phyloP scores from a whole-genome alignment of 208 protist species.

The Balamuthia mandrillaris region DNA sequence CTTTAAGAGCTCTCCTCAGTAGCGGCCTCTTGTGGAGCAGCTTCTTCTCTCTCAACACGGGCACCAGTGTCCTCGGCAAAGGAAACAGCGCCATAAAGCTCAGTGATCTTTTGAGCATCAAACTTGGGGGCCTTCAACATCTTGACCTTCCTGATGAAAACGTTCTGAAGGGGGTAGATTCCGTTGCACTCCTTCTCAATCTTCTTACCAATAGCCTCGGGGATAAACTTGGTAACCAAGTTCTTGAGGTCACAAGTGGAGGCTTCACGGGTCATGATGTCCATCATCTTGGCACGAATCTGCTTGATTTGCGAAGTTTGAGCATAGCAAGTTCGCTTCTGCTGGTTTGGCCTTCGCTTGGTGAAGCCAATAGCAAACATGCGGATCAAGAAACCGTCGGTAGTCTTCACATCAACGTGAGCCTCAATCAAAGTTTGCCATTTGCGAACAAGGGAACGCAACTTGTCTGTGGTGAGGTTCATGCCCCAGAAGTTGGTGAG shows the following conservation, averaged over 20 bases:
- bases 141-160: conserved; percentile 97
- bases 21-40: neutral
- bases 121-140: conserved; percentile 94
- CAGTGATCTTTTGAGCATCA: conserved; percentile 85
- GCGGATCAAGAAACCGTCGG: conserved; percentile 93
- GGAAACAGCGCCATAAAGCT: conserved; percentile 72
- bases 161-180: conserved; percentile 96
- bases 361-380: conserved; percentile 98
- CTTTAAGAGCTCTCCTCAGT: too few relatives aligned
- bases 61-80: conserved; percentile 6
- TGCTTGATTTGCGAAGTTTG: conserved; percentile 88
- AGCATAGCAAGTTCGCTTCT: conserved; percentile 91
- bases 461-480: conserved; percentile 96
- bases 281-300: conserved; percentile 91
- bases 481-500: conserved; percentile 98
- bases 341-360: conserved; percentile 78
- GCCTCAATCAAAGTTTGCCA: conserved; percentile 97
- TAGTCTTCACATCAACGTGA: conserved; percentile 89
- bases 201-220: conserved; percentile 89
- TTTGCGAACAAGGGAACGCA: conserved; percentile 95
- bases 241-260: conserved; percentile 84
- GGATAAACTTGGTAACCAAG: conserved; percentile 89
- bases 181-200: conserved; percentile 87
- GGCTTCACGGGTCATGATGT: conserved; percentile 88
- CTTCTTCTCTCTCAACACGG: neutral